Base-by-base conservation (phyloP, 106 monocot genomes). In the Gastrodia elata region DNA sequence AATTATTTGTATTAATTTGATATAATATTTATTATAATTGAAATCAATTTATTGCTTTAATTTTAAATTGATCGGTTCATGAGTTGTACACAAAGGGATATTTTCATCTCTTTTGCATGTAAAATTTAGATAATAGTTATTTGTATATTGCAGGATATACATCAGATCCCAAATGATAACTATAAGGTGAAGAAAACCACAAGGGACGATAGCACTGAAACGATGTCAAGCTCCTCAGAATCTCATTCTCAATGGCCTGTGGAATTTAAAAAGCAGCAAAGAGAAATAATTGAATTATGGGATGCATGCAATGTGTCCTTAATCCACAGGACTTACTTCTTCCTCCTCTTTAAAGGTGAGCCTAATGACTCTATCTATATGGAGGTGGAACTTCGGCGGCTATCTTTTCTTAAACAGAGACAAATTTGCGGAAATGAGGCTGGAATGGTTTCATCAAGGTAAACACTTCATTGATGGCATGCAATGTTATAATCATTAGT, bases 301-400 rank as follows among this genome's bases (percentile, higher is more conserved):
- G 82, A 96, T 74, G 80, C 68, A 10, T 96, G 95, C 86, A 82
- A 90, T 65, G 82, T 92, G 56, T 92, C 95, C 8, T 73, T 96
- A 44, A 70, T 92, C 26, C 95, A 92, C 81, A 75, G 95, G 37
- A 90, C 89, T 35, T 87, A 81, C 75, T 92, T 96, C 86, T 96
- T 92, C 68, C 85, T 92, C 24, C 95, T 96, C 37, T 87, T 92
- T 68, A 85, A 85, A 78, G 91, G 92, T 6, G 95, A 92, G n/a
- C 89, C 87, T 2, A 55, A 83, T 8, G 95, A 96, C 26, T 79
- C 85, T 2, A 82, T 92, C 52, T 96, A 96, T 75, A 77, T 96
- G 83, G 92, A 92, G 77, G 87, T 96, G 0, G 95, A 96, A 73
- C 80, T 79, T n/a, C 80, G 95, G 52, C 82, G 95, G 74, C 76